Base-by-base conservation (phyloP, 73 alveolate species). In the Urostyla sp. region DNA sequence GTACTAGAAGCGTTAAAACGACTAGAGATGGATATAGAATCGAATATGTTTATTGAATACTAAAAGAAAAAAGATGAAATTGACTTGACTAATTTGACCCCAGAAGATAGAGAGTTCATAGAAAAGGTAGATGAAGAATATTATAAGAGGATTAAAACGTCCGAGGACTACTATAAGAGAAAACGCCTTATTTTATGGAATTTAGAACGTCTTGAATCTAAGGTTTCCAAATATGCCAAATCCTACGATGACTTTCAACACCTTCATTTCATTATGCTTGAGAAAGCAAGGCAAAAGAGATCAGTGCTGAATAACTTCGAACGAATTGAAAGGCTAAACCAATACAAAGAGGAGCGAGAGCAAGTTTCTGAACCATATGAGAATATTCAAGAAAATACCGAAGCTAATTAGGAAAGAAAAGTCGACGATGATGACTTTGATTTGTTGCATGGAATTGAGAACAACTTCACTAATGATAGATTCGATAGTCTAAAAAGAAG, bases 401-500 rank as follows among this genome's bases (percentile, higher is more conserved):
- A 46, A 24, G 13, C 52, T 50, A 37, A 32, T 20, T 28, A 48
- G 74, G 57, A 24, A 23, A 37, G 20, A 43, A 3, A 72, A 18
- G 75, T 50, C 15, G 54, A 38, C 20, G 52, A 82, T 26, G 86
- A 82, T 37, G 90, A 84, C 61, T 85, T 76, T 48, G 90, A 73
- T 51, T 56, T 84, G 40, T 43, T 75, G n/a, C 85, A 88, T 85
- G 97, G 97, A 5, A 55, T 89, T 15, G 94, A 87, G n/a, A 91
- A 85, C 37, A 90, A 89, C 20, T 90, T 79, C 50, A 67, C 90
- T 21, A 73, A 49, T 20, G 87, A 87, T 37, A 38, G 55, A 88
- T 93, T 13, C 52, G 54, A 13, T 57, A 91, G 43, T 51, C 86
- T 1, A 93, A 74, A 69, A 85, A 79, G 83, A 74, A 77, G 67